Evolutionary conservation across 768 basidiomycete species (phyloP), one percentile per base, ranked within the genome.

Genomic region (Hypholoma fasciculare): DNA sequence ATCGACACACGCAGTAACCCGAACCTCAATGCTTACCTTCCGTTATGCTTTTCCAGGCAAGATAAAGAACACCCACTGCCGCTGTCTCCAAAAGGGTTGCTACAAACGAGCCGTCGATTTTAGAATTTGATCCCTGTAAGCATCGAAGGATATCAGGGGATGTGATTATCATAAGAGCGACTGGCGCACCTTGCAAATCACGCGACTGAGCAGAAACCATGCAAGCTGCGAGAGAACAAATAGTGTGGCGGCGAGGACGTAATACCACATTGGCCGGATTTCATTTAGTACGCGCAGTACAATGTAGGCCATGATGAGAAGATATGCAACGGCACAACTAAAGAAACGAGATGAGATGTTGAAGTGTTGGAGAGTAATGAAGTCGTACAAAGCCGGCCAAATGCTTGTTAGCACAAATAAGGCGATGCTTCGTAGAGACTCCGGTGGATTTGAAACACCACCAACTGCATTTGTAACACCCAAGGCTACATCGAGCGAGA

Each of bases 21-120:
- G 14, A 47, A 49, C 23, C 37, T 36, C 17, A 16, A 43, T 14
- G 75, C 82, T 50, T 57, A 87, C 92, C 91, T 85, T 96, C 94
- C 16, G 94, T 95, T 57, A 95, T 92, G 69, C 87, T 87, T 71
- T 79, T 78, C 95, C 95, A 96, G n/a, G 84, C 93, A 14, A 87
- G 68, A 69, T 84, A 94, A 17, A 96, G 61, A 3, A 83, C 73
- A 11, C 76, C 81, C 1, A 96, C 84, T 0, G 89, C 74, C 0
- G 82, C 86, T 0, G 92, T 92, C 68, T 96, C 92, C 47, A 96
- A 76, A 4, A 95, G 52, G 0, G 96, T 96, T 1, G 92, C 89
- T 23, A 97, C 70, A 70, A 97, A 96, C 2, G 89, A 86, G 4
- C 92, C 92, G 72, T 98, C 96, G 17, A 97, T 75, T 70, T 86